Evolutionary conservation across 768 basidiomycete species (phyloP).

Genomic region (Pulveroboletus sp.): DNA sequence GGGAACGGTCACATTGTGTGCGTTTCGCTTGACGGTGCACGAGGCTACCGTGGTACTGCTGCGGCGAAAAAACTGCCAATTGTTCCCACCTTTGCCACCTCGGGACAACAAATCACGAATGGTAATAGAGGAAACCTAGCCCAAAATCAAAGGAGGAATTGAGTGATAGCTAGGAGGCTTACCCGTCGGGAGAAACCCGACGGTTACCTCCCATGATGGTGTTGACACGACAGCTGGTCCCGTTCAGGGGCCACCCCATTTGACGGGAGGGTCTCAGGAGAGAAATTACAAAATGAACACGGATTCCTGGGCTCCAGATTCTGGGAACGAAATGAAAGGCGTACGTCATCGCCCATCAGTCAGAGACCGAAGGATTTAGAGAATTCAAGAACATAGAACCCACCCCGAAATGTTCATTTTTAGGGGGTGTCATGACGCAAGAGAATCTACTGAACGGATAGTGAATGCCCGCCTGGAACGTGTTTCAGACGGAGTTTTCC

Average conservation of each 20-base stretch:
- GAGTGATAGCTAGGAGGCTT: not conserved
- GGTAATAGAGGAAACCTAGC: constrained; percentile 1
- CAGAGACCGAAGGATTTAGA: not conserved
- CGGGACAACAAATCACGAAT: constrained; percentile 12
- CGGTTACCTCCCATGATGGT: not conserved
- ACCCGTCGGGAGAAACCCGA: not conserved
- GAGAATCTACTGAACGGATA: too few species aligned
- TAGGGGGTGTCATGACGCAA: not conserved
- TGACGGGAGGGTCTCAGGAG: not conserved
- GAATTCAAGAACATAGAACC: not conserved
- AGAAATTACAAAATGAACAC: constrained; percentile 5
- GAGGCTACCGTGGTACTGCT: constrained; percentile 3
- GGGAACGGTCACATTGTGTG: not conserved
- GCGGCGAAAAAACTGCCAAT: not conserved
- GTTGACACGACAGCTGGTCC: not conserved
- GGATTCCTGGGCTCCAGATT: not conserved
- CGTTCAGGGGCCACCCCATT: constrained; percentile 15
- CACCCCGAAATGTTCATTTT: not conserved
- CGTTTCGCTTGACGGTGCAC: not conserved
- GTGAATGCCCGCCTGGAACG: not conserved
- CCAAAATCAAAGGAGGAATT: constrained; percentile 16
- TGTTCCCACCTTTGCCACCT: constrained; percentile 25
- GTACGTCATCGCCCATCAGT: constrained; percentile 4
- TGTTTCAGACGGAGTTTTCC: constrained; percentile 5
- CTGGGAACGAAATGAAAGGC: constrained; percentile 7